Evolutionary conservation across 176 grass and related monocot genomes (phyloP), one percentile per base, ranked within the genome.

Genomic region (Saccharum spontaneum): DNA sequence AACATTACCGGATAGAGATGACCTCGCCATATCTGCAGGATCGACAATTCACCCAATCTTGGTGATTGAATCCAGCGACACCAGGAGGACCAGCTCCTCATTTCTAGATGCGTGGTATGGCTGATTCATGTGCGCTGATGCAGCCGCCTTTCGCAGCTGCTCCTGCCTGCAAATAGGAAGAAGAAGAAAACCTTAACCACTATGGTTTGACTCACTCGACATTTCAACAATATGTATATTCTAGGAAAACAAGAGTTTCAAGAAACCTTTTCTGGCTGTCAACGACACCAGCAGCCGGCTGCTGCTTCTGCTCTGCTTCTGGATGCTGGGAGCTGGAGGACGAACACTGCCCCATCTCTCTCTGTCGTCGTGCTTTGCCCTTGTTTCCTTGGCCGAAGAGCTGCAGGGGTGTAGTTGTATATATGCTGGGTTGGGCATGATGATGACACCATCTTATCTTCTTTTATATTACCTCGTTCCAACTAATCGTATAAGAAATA

Each of bases 1-100:
- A 70, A 13, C 2, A 15, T 0, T 24, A 79, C 78, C 61, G 13
- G 39, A 79, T 30, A 1, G 22, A 13, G 40, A 64, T 36, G 41
- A 48, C 4, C 39, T 79, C 14, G 23, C 4, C 40, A 10, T 2
- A 44, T 20, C 16, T 6, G 15, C 1, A 4, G 8, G 6, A n/a
- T 23, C 3, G 22, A 22, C 12, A 46, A 28, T 54, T 71, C 13
- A 86, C 14, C 60, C 59, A 1, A 84, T 90, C 66, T 85, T 86
- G 24, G 86, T 79, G 31, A 77, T 78, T 4, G 48, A 36, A 24
- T 87, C 84, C 33, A 79, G 45, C 1, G 80, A 88, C 33, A 94
- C 94, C 81, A 87, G 89, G 2, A 92, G 86, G 48, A 94, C 86
- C 2, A 89, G 88, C 20, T 92, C 88, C 23, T 93, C 90, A 69